Evolutionary conservation across 2,329 filamentous ascomycete genomes (phyloP).

Genomic region (Claviceps quebecensis): DNA sequence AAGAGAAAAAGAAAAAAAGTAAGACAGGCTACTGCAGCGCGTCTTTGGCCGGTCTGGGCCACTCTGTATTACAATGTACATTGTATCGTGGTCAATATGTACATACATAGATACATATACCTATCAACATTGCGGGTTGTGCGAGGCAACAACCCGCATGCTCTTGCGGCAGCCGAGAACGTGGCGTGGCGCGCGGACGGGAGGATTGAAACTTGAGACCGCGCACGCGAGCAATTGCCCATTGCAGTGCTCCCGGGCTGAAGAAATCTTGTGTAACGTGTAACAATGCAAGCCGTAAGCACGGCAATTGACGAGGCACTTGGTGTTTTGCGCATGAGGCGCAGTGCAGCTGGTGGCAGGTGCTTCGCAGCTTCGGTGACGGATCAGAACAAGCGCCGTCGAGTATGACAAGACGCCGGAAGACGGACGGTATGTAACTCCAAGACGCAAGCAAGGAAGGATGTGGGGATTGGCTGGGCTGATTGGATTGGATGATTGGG

Average conservation of each 20-base stretch:
- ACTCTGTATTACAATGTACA: no score
- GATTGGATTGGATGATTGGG: neutral
- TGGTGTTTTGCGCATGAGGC: neutral
- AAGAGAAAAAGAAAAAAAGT: neutral
- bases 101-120: no score
- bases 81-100: no score
- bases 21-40: neutral
- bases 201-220: no score
- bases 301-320: neutral
- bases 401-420: neutral
- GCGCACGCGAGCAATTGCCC: constrained; percentile 9
- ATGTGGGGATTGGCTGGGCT: neutral
- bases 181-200: no score
- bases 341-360: neutral
- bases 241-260: neutral
- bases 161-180: no score
- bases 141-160: neutral
- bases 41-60: no score
- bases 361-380: neutral
- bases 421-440: neutral
- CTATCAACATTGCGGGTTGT: neutral
- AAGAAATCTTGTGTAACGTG: no score
- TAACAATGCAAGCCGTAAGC: neutral
- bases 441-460: neutral
- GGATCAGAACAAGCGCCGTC: neutral